Percentiles rank a stretch among this genome's conserved stretches.
These are phyloP conservation scores for Phytophthora europaea DNA, from an alignment of 352 stramenopile species.

Conservation along the genomic window DNA sequence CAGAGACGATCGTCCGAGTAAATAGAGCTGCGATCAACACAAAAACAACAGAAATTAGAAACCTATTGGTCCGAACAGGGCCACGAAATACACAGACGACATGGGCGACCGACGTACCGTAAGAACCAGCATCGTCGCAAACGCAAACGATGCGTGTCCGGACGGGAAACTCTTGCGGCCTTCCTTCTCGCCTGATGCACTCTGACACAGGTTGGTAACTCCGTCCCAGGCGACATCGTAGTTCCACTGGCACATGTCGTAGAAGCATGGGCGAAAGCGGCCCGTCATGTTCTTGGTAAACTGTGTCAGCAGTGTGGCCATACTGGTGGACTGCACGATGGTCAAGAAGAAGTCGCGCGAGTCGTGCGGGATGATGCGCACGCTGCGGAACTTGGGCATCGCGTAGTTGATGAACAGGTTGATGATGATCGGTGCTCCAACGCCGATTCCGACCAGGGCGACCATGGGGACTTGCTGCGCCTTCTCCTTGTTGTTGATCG, in stretches of 20 bases:
- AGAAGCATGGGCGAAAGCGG: slow-evolving; percentile 85
- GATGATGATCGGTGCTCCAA: slow-evolving; percentile 50
- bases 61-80: background rate
- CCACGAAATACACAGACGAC: background rate
- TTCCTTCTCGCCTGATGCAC: slow-evolving; percentile 71
- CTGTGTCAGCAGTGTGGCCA: slow-evolving; percentile 75
- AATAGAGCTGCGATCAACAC: slow-evolving; percentile 75
- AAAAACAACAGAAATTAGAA: slow-evolving; percentile 26
- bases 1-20: slow-evolving; percentile 76
- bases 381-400: slow-evolving; percentile 60
- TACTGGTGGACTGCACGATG: slow-evolving; percentile 65
- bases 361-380: slow-evolving; percentile 78
- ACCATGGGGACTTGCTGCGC: slow-evolving; percentile 71
- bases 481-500: slow-evolving; percentile 66
- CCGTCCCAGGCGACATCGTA: slow-evolving; percentile 78
- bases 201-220: slow-evolving; percentile 74
- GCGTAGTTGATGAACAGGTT: slow-evolving; percentile 78
- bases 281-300: slow-evolving; percentile 87
- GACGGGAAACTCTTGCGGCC: slow-evolving; percentile 85
- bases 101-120: slow-evolving; percentile 48
- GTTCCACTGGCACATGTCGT: slow-evolving; percentile 89
- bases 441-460: slow-evolving; percentile 51
- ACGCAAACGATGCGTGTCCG: slow-evolving; percentile 81
- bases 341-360: slow-evolving; percentile 84
- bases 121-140: slow-evolving; percentile 85